A percentile compares a stretch with the other conserved stretches of the same genome.
Conservation (phyloP, 2,329 filamentous ascomycete genomes). For the Aureobasidium sp. region DNA sequence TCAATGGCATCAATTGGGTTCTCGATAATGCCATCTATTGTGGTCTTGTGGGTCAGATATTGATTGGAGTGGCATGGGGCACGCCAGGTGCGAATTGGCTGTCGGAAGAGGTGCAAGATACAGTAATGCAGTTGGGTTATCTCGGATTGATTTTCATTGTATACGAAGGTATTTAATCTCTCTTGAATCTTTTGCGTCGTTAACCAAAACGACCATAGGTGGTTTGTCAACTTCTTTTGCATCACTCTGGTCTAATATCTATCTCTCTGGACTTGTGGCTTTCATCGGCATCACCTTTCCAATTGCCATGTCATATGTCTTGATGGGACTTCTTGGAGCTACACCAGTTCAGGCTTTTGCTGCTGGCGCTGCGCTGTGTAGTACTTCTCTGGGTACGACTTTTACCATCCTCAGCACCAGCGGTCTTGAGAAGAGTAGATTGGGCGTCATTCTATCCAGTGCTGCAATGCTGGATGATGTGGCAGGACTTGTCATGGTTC, state of each 20-base stretch:
- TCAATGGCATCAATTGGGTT: slow-evolving; percentile 50
- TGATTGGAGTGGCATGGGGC: slow-evolving; percentile 64
- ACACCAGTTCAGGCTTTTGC: slow-evolving; percentile 58
- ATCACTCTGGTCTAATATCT: slow-evolving; percentile 51
- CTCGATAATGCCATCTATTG: slow-evolving; percentile 58
- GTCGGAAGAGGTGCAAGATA: slow-evolving; percentile 41
- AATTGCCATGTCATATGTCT: slow-evolving; percentile 57
- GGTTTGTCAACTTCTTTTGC: slow-evolving; percentile 49
- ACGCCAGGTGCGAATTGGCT: slow-evolving; percentile 58
- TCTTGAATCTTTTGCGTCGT: slow-evolving; percentile 18
- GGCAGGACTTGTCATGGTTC: slow-evolving; percentile 66
- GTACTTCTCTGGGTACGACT: slow-evolving; percentile 66
- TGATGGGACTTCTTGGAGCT: slow-evolving; percentile 44
- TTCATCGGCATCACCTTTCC: slow-evolving; percentile 56
- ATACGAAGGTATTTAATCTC: slow-evolving; percentile 50
- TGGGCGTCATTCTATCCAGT: slow-evolving; percentile 57
- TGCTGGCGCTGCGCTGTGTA: slow-evolving; percentile 64
- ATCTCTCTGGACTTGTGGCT: slow-evolving; percentile 55
- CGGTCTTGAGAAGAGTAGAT: slow-evolving; percentile 43
- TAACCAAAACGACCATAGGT: slow-evolving; percentile 21
- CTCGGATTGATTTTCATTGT: slow-evolving; percentile 64
- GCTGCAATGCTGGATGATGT: slow-evolving; percentile 81
- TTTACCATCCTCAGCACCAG: slow-evolving; percentile 58
- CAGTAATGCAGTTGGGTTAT: slow-evolving; percentile 60
- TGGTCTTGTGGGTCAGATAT: slow-evolving; percentile 62